Evolutionary conservation across 768 basidiomycete genomes (phyloP), one percentile per base, ranked within the genome.

Genomic region (Pleurotus sapidus): DNA sequence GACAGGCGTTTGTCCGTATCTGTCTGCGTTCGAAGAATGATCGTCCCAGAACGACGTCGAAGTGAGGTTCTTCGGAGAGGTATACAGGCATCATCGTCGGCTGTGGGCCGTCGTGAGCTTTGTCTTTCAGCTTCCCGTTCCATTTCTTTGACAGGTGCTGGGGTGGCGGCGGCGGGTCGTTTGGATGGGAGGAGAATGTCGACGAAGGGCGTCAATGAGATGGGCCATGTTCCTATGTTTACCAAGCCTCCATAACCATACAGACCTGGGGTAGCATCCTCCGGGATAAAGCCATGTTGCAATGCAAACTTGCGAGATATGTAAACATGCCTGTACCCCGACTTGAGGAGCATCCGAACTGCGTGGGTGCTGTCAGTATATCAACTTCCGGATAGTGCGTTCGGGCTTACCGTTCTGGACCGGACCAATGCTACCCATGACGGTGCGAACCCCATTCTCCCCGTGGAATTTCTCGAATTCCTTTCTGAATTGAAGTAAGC

Each of bases 341-440:
- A 81, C 71, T 93, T 96, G 59, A 99, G 78, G 39, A 98, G 81
- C 95, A 98, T 99, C 17, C 91, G 85, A 1, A 95, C 93, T 93
- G 64, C 0, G 18, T 15, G 49, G 54, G 14, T 24, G 34, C 45
- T 18, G n/a, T 46, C 2, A 14, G 15, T n/a, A 14, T 24, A 4
- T 42, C 55, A 54, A 55, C 30, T 49, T 25, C 46, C 49, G 38
- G 54, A 30, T 25, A 59, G 46, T 12, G 45, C 24, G 25, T 20
- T 34, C 11, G 30, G 24, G 68, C 83, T 54, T 57, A 92, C 94
- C 94, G 70, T 91, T 86, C 50, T 87, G 76, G 42, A 93, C 92
- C n/a, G 93, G 89, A 0, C 95, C 96, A 57, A 98, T 93, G 61
- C 83, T 87, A 2, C 97, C 97, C 61, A 87, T 78, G 14, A 99